A percentile compares a stretch with the other conserved stretches of the same genome.
Evolutionary conservation across 768 basidiomycete species (phyloP).

Genomic region (Russula sp.): DNA sequence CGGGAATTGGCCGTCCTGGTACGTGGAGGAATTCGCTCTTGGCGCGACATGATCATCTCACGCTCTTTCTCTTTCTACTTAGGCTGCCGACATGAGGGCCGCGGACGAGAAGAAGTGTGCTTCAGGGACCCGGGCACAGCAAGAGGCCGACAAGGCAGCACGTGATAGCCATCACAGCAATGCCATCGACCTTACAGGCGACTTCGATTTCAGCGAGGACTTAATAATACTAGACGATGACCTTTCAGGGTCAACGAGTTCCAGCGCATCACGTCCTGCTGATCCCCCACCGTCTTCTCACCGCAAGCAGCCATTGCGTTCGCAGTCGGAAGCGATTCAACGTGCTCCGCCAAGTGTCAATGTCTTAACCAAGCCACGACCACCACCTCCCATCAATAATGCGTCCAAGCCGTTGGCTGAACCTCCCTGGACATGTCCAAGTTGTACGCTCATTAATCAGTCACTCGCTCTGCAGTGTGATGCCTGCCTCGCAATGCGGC

Average conservation of each 20-base stretch:
- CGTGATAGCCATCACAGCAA: slow-evolving; percentile 59
- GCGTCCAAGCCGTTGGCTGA: slow-evolving; percentile 6
- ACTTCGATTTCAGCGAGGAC: slow-evolving; percentile 36
- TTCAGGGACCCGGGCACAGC: slow-evolving; percentile 52
- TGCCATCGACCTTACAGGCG: slow-evolving; percentile 58
- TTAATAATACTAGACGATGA: slow-evolving; percentile 35
- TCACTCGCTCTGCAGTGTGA: slow-evolving; percentile 50
- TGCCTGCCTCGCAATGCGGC: slow-evolving; percentile 48
- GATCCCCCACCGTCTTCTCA: slow-evolving; percentile 25
- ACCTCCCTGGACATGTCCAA: slow-evolving; percentile 50
- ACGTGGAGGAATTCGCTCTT: slow-evolving; percentile 32
- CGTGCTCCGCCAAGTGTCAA: slow-evolving; percentile 10
- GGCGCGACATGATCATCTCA: background rate
- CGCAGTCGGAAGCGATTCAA: background rate
- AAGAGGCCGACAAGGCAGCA: slow-evolving; percentile 67
- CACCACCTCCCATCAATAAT: slow-evolving; percentile 25
- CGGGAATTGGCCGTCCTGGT: slow-evolving; percentile 74
- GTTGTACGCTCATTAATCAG: slow-evolving; percentile 66
- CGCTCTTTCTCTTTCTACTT: slow-evolving; percentile 1
- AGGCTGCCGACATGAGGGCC: slow-evolving; percentile 85
- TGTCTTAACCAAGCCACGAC: slow-evolving; percentile 13
- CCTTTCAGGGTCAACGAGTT: slow-evolving; percentile 1
- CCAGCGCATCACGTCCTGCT: slow-evolving; percentile 33
- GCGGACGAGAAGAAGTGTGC: slow-evolving; percentile 75
- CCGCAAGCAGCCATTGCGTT: background rate